Conservation (phyloP, 257 asterid species). For the Forsythia suspensa region DNA sequence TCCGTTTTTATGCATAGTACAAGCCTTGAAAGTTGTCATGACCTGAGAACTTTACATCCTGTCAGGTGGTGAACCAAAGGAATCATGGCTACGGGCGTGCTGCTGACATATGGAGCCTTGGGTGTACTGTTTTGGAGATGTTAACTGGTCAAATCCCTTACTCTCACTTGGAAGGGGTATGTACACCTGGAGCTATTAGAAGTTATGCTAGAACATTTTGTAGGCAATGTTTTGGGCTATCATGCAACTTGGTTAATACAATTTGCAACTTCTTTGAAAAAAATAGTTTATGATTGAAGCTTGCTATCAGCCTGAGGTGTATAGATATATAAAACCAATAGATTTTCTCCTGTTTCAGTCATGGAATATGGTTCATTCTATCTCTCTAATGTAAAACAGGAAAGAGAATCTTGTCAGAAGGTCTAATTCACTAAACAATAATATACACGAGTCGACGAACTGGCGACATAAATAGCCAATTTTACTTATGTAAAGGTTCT, state of each 20-base stretch:
- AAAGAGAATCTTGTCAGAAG: neutral
- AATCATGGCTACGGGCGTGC: constrained; percentile 57
- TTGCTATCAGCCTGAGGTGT: neutral
- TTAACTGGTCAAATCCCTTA: constrained; percentile 62
- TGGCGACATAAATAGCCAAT: neutral
- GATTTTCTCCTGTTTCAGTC: constrained; percentile 3
- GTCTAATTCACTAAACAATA: neutral
- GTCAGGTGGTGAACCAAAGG: constrained; percentile 53
- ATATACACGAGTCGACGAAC: neutral
- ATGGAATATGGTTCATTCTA: constrained; percentile 10
- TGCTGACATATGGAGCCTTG: constrained; percentile 75
- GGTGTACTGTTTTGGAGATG: constrained; percentile 74
- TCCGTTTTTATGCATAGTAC: neutral
- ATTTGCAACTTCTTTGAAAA: constrained; percentile 4
- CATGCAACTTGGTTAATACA: neutral
- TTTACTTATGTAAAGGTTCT: neutral
- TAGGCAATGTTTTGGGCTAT: constrained; percentile 1
- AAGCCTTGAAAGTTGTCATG: constrained; percentile 15
- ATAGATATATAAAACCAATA: neutral
- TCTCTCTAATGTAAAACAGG: neutral
- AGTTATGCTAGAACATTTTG: constrained; percentile 10
- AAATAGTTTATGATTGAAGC: neutral
- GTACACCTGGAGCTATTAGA: constrained; percentile 12
- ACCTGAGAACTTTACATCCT: constrained; percentile 17
- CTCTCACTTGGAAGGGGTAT: constrained; percentile 72